A percentile compares a stretch with the other conserved stretches of the same genome.
These are phyloP conservation scores for Orobanche coerulescens DNA, from an alignment of 257 asterid genomes.

Conservation along the genomic window DNA sequence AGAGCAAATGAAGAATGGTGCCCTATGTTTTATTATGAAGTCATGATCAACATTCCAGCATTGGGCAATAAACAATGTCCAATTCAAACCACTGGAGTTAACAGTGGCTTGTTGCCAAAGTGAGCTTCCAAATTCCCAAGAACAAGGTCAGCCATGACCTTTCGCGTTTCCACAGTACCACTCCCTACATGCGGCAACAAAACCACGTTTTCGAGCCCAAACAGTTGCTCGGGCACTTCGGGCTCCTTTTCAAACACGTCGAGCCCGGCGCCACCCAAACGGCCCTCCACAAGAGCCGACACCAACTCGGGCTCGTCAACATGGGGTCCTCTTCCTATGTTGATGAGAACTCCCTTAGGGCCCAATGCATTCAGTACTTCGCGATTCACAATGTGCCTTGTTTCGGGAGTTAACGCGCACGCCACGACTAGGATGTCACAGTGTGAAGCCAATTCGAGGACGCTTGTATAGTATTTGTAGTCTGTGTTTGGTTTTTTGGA, in stretches of 20 bases:
- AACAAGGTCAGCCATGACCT: conserved; percentile 73
- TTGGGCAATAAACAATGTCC: too few species aligned
- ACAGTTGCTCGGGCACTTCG: conserved; percentile 53
- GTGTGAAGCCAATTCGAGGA: conserved; percentile 60
- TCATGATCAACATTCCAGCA: too few species aligned
- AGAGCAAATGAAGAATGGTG: too few species aligned
- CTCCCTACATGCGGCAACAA: conserved; percentile 77
- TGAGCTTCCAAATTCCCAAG: conserved; percentile 71
- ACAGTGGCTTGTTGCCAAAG: conserved; percentile 48
- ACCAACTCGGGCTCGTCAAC: conserved; percentile 77
- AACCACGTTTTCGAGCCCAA: conserved; percentile 62
- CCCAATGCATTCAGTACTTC: conserved; percentile 70
- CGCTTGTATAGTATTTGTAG: conserved; percentile 47
- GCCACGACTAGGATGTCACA: conserved; percentile 76
- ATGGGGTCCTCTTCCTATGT: conserved; percentile 80
- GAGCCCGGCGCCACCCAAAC: conserved; percentile 78
- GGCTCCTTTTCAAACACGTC: conserved; percentile 88
- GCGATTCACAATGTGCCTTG: conserved; percentile 59
- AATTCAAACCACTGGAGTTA: conserved; percentile 67
- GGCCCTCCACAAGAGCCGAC: conserved; percentile 79
- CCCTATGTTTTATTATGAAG: too few species aligned
- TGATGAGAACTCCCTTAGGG: conserved; percentile 69
- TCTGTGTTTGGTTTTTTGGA: conserved; percentile 45
- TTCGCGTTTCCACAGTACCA: conserved; percentile 59
- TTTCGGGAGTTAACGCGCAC: conserved; percentile 64